Conservation (phyloP, 2,329 filamentous ascomycete genomes). For the Escovopsis sp. region DNA sequence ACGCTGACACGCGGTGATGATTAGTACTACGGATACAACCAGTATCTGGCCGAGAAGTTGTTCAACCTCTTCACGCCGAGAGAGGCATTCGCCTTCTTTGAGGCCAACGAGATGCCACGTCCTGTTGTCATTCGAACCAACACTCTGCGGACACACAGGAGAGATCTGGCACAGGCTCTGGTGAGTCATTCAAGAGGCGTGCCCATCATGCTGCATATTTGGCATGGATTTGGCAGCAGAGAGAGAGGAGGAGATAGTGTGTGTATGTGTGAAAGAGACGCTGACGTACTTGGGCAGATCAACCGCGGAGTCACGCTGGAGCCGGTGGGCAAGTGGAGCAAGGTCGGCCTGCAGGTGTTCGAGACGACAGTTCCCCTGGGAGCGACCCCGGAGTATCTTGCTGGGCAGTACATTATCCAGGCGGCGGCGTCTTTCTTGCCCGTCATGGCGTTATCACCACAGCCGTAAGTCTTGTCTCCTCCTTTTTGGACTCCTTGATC, state of each 20-base stretch:
- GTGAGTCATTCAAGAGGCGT: neutral
- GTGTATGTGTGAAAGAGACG: too few species aligned
- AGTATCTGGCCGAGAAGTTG: slow-evolving; percentile 90
- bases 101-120: slow-evolving; percentile 89
- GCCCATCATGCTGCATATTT: neutral
- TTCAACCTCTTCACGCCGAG: slow-evolving; percentile 81
- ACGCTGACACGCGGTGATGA: neutral
- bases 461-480: slow-evolving; percentile 27
- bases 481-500: neutral
- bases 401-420: slow-evolving; percentile 95
- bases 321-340: slow-evolving; percentile 96
- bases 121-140: slow-evolving; percentile 96
- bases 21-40: slow-evolving; percentile 83
- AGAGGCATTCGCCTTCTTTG: slow-evolving; percentile 96
- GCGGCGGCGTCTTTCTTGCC: slow-evolving; percentile 93
- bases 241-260: too few species aligned
- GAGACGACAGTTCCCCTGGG: slow-evolving; percentile 73
- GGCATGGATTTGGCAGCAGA: neutral
- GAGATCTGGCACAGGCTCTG: slow-evolving; percentile 77
- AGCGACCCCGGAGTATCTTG: slow-evolving; percentile 93
- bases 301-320: slow-evolving; percentile 93
- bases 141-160: slow-evolving; percentile 62
- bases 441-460: slow-evolving; percentile 91
- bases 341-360: slow-evolving; percentile 93
- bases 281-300: slow-evolving; percentile 32